phyloP scores from a whole-genome alignment of 1,284 basidiomycete species.

The Polyporus tsugae region DNA sequence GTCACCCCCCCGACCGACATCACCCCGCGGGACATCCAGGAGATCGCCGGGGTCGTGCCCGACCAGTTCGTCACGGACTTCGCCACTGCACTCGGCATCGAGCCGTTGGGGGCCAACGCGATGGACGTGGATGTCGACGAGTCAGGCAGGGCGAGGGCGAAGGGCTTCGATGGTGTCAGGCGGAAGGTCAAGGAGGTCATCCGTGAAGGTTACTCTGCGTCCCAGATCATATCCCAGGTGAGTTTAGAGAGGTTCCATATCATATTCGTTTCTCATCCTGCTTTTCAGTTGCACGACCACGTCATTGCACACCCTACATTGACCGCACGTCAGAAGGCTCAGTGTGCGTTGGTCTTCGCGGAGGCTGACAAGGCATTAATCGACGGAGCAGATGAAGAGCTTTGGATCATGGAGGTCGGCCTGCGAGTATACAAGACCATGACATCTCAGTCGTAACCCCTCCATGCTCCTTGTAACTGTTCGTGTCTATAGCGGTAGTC shows the following conservation, averaged over 20 bases:
- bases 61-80: conserved; percentile 76
- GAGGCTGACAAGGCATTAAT: conserved; percentile 97
- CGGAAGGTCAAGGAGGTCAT: conserved; percentile 80
- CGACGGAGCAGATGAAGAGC: conserved; percentile 98
- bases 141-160: conserved; percentile 42
- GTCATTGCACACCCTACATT: conserved; percentile 86
- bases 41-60: conserved; percentile 97
- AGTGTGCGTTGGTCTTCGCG: conserved; percentile 86
- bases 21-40: conserved; percentile 83
- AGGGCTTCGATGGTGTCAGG: conserved; percentile 77
- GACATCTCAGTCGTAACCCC: conserved; percentile 17
- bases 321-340: conserved; percentile 83
- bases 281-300: conserved; percentile 86
- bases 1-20: conserved; percentile 77
- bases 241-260: conserved; percentile 25
- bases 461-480: background rate
- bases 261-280: conserved; percentile 16
- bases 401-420: conserved; percentile 92
- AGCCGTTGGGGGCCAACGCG: conserved; percentile 52
- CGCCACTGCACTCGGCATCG: conserved; percentile 80
- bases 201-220: conserved; percentile 91
- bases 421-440: conserved; percentile 78
- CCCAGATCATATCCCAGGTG: conserved; percentile 91
- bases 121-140: conserved; percentile 63
- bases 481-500: conserved; percentile 14